Evolutionary conservation across 140 eudicot genomes (phyloP).

Genomic region (Stevia rebaudiana): DNA sequence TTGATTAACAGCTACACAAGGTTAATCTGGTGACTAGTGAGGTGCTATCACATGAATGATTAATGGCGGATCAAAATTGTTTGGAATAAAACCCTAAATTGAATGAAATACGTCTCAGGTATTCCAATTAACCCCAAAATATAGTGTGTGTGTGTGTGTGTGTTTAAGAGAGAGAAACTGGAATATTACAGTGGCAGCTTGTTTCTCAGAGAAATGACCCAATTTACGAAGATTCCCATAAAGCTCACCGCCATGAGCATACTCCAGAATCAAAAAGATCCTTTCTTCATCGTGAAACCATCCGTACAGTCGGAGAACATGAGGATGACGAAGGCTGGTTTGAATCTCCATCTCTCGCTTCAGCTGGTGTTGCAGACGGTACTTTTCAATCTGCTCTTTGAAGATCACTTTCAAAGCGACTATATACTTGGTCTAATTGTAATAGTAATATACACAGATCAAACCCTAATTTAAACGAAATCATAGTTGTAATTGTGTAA

Average conservation of each 20-base stretch:
- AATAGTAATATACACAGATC: background rate
- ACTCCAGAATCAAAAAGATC: conserved; percentile 76
- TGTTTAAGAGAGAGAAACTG: background rate
- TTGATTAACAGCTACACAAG: no score
- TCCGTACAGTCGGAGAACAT: conserved; percentile 66
- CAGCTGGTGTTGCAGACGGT: conserved; percentile 68
- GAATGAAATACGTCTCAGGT: background rate
- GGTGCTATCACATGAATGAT: background rate
- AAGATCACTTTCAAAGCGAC: conserved; percentile 92
- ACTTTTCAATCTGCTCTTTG: conserved; percentile 83
- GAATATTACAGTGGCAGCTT: conserved; percentile 69
- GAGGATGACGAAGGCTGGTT: conserved; percentile 65
- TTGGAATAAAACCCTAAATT: background rate
- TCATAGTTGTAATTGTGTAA: background rate
- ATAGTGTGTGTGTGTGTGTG: background rate
- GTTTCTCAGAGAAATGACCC: conserved; percentile 58
- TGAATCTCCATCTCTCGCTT: conserved; percentile 90
- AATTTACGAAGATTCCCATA: conserved; percentile 48
- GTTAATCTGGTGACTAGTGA: no score
- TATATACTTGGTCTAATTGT: conserved; percentile 52
- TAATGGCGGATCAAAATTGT: no score
- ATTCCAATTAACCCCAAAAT: background rate
- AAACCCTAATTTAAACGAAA: conserved; percentile 10
- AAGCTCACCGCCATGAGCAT: conserved; percentile 87
- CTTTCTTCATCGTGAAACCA: conserved; percentile 84